Evolutionary conservation across 1,284 basidiomycete genomes (phyloP).

Genomic region (Cryptococcus sp.): DNA sequence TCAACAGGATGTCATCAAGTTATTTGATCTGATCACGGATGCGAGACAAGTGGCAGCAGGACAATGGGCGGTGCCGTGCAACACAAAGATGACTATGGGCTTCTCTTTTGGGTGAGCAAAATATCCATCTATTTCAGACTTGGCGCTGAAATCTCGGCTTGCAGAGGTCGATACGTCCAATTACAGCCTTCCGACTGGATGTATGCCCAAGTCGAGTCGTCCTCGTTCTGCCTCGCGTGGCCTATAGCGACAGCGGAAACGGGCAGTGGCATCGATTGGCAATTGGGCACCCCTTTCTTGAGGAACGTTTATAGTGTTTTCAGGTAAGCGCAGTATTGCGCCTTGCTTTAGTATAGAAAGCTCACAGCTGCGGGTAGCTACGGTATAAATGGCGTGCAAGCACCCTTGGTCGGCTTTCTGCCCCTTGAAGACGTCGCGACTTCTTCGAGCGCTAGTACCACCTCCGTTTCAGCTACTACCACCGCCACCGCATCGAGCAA

Average conservation of each 20-base stretch:
- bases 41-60: constrained; percentile 69
- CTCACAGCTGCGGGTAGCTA: constrained; percentile 23
- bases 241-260: constrained; percentile 67
- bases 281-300: constrained; percentile 78
- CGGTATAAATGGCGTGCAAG: constrained; percentile 44
- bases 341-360: background rate
- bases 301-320: constrained; percentile 79
- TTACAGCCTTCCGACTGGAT: constrained; percentile 80
- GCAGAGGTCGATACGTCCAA: constrained; percentile 62
- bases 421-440: constrained; percentile 23
- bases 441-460: constrained; percentile 3
- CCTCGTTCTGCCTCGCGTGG: constrained; percentile 77
- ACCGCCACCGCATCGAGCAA: constrained; percentile 6
- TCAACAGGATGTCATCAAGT: constrained; percentile 70
- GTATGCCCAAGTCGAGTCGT: constrained; percentile 68
- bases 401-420: constrained; percentile 48
- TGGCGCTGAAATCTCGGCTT: background rate
- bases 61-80: constrained; percentile 80
- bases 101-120: constrained; percentile 66
- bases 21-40: constrained; percentile 66
- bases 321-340: constrained; percentile 59
- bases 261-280: constrained; percentile 82
- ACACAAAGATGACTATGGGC: constrained; percentile 64
- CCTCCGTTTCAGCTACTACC: constrained; percentile 5
- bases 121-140: background rate